Conservation (phyloP, 2,329 filamentous ascomycete species). For the Ceratocystis papillata region DNA sequence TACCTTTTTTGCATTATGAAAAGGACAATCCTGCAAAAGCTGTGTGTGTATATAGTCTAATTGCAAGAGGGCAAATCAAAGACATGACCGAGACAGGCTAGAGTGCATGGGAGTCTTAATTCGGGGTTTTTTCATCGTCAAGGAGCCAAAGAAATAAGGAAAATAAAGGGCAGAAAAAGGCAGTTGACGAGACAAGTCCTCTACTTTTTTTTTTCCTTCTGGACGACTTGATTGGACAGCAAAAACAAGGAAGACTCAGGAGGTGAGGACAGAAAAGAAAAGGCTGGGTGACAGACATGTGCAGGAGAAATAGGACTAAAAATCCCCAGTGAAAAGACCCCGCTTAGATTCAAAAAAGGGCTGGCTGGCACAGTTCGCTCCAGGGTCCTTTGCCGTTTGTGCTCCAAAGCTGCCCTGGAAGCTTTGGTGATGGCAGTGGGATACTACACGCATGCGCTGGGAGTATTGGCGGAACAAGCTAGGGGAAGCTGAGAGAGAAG, state of each 20-base stretch:
- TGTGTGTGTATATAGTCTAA: too few relatives aligned
- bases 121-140: not conserved
- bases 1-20: not conserved
- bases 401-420: not conserved
- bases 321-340: not conserved
- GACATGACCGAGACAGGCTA: not conserved
- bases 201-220: not conserved
- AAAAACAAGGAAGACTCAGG: constrained; percentile 4
- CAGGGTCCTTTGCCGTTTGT: not conserved
- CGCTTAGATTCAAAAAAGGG: not conserved
- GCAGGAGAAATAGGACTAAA: not conserved
- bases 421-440: not conserved
- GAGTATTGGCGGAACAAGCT: not conserved
- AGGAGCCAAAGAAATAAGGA: not conserved
- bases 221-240: not conserved
- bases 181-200: too few relatives aligned
- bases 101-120: not conserved
- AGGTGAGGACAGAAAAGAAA: not conserved
- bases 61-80: not conserved
- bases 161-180: not conserved
- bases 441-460: not conserved
- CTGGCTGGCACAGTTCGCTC: constrained; percentile 4
- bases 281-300: not conserved
- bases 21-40: too few relatives aligned
- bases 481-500: too few relatives aligned